phyloP scores from a whole-genome alignment of 1,284 basidiomycete genomes.

The Fistulinella staudtii region DNA sequence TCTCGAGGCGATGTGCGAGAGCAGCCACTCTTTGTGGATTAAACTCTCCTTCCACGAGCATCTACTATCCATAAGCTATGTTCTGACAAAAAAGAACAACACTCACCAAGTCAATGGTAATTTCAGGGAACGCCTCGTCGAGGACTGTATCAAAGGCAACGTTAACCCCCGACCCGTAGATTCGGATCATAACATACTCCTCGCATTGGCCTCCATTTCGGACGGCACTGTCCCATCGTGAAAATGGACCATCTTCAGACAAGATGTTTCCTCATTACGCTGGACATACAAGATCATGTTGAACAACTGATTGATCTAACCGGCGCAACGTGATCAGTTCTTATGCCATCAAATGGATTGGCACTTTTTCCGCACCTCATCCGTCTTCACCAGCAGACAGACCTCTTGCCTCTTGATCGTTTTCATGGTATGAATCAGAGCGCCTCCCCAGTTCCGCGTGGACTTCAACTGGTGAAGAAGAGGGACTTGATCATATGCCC shows the following conservation, averaged over 20 bases:
- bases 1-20: conserved; percentile 25
- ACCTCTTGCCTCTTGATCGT: conserved; percentile 50
- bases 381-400: conserved; percentile 55
- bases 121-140: conserved; percentile 60
- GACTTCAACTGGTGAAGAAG: conserved; percentile 38
- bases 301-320: conserved; percentile 60
- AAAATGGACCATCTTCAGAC: conserved; percentile 65
- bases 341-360: background rate
- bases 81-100: background rate
- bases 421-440: conserved; percentile 40
- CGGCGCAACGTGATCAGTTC: background rate
- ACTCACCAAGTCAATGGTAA: conserved; percentile 55
- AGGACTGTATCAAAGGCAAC: conserved; percentile 37
- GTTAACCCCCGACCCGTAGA: conserved; percentile 1
- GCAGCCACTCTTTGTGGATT: conserved; percentile 31
- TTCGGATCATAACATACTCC: conserved; percentile 37
- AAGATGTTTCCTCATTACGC: conserved; percentile 63
- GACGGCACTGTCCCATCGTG: conserved; percentile 48
- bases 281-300: conserved; percentile 62
- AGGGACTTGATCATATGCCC: conserved; percentile 61
- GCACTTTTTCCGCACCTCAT: conserved; percentile 47
- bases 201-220: conserved; percentile 60
- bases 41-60: conserved; percentile 47
- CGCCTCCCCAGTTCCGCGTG: conserved; percentile 41
- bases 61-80: conserved; percentile 30